Conservation (phyloP, 73 alveolate genomes). For the Tetrahymena borealis region DNA sequence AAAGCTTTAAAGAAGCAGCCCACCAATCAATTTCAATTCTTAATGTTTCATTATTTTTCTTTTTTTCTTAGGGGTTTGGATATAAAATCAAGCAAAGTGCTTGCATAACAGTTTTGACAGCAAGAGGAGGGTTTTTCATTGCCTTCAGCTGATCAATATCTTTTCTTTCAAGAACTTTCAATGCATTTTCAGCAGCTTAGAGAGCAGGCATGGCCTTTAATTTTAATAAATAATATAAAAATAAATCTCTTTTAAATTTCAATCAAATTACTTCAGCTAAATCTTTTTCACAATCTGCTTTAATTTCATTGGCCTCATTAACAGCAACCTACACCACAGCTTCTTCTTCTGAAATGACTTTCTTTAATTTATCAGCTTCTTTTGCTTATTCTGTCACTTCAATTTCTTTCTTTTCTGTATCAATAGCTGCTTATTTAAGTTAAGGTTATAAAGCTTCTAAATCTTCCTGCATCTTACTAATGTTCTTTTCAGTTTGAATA, state of each 20-base stretch:
- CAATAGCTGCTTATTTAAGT: slow-evolving; percentile 54
- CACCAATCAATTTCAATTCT: slow-evolving; percentile 64
- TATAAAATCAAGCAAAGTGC: slow-evolving; percentile 76
- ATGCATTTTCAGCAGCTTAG: slow-evolving; percentile 69
- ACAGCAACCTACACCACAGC: slow-evolving; percentile 55
- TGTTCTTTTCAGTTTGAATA: slow-evolving; percentile 71
- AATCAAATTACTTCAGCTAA: slow-evolving; percentile 56
- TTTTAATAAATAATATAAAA: not conserved
- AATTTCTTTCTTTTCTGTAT: slow-evolving; percentile 51
- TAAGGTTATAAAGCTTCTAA: slow-evolving; percentile 59
- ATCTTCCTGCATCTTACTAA: slow-evolving; percentile 70
- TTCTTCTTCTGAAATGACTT: slow-evolving; percentile 56
- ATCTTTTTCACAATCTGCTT: slow-evolving; percentile 82
- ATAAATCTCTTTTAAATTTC: not conserved
- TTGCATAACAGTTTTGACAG: slow-evolving; percentile 72
- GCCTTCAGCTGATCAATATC: slow-evolving; percentile 54
- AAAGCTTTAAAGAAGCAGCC: slow-evolving; percentile 46
- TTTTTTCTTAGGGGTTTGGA: slow-evolving; percentile 57
- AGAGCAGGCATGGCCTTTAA: not conserved
- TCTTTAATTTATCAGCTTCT: slow-evolving; percentile 63
- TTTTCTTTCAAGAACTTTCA: slow-evolving; percentile 47
- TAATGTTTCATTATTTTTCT: slow-evolving; percentile 50
- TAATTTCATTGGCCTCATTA: slow-evolving; percentile 47
- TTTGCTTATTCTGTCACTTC: slow-evolving; percentile 52
- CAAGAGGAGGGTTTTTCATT: slow-evolving; percentile 59